Conservation (phyloP, 1,284 basidiomycete genomes). For the Malassezia nana region DNA sequence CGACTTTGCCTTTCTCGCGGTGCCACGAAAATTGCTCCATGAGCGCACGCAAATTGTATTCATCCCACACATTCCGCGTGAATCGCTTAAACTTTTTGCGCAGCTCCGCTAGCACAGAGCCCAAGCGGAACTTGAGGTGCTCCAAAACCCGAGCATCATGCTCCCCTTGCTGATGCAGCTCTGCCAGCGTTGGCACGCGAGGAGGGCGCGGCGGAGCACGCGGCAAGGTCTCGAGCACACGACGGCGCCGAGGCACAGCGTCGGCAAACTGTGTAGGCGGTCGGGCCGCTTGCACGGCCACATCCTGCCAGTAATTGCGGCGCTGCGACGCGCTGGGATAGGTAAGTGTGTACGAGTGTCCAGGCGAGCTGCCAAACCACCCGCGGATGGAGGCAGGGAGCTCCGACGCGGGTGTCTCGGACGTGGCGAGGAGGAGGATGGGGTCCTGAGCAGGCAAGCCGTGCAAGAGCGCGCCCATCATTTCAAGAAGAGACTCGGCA, state of each 20-base stretch:
- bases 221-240: slow-evolving; percentile 74
- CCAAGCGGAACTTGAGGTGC: slow-evolving; percentile 73
- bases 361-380: slow-evolving; percentile 77
- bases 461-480: slow-evolving; percentile 80
- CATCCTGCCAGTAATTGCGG: slow-evolving; percentile 64
- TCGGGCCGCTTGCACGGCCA: slow-evolving; percentile 33
- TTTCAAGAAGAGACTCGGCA: slow-evolving; percentile 70
- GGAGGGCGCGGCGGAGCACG: slow-evolving; percentile 83
- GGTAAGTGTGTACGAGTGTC: slow-evolving; percentile 63
- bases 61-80: slow-evolving; percentile 61
- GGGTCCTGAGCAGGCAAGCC: slow-evolving; percentile 81
- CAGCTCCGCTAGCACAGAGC: slow-evolving; percentile 75
- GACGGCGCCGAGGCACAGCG: slow-evolving; percentile 69
- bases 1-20: slow-evolving; percentile 35
- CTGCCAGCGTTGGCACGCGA: slow-evolving; percentile 67
- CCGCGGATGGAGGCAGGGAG: slow-evolving; percentile 72
- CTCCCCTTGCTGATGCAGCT: slow-evolving; percentile 72
- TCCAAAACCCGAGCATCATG: slow-evolving; percentile 70
- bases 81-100: slow-evolving; percentile 89
- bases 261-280: slow-evolving; percentile 85
- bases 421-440: slow-evolving; percentile 75
- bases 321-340: slow-evolving; percentile 53
- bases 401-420: slow-evolving; percentile 63
- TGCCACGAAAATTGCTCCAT: slow-evolving; percentile 42
- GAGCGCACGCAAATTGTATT: slow-evolving; percentile 48